Evolutionary conservation across 2,329 filamentous ascomycete species (phyloP).

Genomic region (Fusarium sp.): DNA sequence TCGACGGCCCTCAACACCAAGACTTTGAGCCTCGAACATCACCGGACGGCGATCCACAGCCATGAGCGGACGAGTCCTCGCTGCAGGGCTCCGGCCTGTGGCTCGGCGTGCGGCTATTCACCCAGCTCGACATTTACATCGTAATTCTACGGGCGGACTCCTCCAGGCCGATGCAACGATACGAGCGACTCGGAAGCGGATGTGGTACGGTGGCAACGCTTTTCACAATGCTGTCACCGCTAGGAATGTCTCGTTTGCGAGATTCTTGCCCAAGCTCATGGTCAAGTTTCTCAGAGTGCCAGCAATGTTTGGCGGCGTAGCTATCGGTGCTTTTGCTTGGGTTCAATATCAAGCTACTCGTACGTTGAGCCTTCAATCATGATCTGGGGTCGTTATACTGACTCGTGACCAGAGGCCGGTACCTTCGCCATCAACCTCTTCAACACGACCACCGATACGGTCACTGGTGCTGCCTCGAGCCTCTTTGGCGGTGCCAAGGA

Average conservation of each 20-base stretch:
- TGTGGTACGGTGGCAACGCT: constrained; percentile 84
- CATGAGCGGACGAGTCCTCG: constrained; percentile 62
- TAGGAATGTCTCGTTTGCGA: constrained; percentile 73
- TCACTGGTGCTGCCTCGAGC: constrained; percentile 74
- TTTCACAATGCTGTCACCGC: constrained; percentile 82
- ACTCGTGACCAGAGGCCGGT: constrained; percentile 56
- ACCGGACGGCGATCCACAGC: constrained; percentile 28
- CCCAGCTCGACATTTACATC: constrained; percentile 73
- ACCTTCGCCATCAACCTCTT: constrained; percentile 73
- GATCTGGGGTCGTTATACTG: constrained; percentile 31
- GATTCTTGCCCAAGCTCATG: constrained; percentile 85
- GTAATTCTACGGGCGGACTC: constrained; percentile 75
- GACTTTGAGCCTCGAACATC: constrained; percentile 31
- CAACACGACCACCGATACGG: constrained; percentile 77
- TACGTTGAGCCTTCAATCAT: constrained; percentile 58
- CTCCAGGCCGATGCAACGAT: constrained; percentile 73
- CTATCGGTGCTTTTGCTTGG: constrained; percentile 89
- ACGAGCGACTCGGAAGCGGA: constrained; percentile 70
- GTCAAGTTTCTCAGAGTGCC: constrained; percentile 89
- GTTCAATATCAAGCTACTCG: constrained; percentile 94
- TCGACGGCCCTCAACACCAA: constrained; percentile 40
- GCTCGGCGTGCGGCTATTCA: constrained; percentile 70
- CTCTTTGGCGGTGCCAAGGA: constrained; percentile 79
- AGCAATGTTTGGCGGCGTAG: constrained; percentile 90
- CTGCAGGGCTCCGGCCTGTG: constrained; percentile 76